Evolutionary conservation across 2,329 filamentous ascomycete genomes (phyloP).

Genomic region (Torrubiella hemipterigena): DNA sequence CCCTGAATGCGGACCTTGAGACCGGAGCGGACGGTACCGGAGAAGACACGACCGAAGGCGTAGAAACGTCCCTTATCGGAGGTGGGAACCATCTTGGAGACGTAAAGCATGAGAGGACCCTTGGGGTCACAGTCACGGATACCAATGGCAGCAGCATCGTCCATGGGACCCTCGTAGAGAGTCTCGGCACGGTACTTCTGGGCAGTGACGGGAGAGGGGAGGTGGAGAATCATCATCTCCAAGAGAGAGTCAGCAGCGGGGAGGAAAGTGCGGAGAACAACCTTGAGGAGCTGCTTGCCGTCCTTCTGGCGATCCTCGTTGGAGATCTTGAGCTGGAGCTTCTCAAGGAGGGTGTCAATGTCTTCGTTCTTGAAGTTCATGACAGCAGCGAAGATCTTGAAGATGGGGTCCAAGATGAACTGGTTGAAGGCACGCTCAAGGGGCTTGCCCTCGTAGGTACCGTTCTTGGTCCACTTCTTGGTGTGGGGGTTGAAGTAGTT

Average conservation of each 20-base stretch:
- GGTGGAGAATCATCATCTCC: conserved; percentile 99
- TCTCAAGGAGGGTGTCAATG: conserved; percentile 68
- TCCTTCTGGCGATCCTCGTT: conserved; percentile 82
- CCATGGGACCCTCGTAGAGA: conserved; percentile 91
- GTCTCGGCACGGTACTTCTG: conserved; percentile 98
- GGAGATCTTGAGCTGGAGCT: conserved; percentile 89
- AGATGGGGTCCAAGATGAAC: conserved; percentile 99
- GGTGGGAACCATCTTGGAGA: conserved; percentile 99
- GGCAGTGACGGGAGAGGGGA: conserved; percentile 89
- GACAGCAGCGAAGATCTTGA: conserved; percentile 93
- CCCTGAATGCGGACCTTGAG: conserved; percentile 99
- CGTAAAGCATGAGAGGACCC: conserved; percentile 98
- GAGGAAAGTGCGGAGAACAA: conserved; percentile 97
- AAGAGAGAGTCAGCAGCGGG: conserved; percentile 94
- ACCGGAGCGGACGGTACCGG: conserved; percentile 94
- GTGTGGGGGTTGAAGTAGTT: conserved; percentile 99
- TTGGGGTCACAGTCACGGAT: conserved; percentile 98
- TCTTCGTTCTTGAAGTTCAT: conserved; percentile 99
- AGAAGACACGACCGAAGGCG: conserved; percentile 99
- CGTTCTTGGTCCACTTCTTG: conserved; percentile 98
- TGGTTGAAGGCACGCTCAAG: conserved; percentile 99
- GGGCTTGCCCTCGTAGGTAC: conserved; percentile 70
- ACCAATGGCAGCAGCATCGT: conserved; percentile 87
- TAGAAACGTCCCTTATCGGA: conserved; percentile 99
- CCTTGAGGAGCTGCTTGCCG: conserved; percentile 96